phyloP scores from a whole-genome alignment of 169 alveolate species.

The Miamiensis avidus region DNA sequence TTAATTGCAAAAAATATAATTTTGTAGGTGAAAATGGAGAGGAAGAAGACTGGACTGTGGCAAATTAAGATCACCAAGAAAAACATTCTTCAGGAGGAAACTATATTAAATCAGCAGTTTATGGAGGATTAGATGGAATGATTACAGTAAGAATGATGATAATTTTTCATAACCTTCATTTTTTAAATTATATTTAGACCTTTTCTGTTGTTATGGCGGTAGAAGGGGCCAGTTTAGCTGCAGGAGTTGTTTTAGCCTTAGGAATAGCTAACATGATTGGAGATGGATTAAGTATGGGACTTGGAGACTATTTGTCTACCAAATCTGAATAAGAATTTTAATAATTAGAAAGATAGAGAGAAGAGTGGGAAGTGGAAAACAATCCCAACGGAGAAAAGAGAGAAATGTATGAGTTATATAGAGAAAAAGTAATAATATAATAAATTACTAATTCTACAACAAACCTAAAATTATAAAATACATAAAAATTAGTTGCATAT shows the following conservation, averaged over 20 bases:
- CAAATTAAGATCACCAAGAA: slow-evolving; percentile 15
- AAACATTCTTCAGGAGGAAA: slow-evolving; percentile 25
- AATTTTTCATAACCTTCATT: too few species aligned
- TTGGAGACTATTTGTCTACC: slow-evolving; percentile 44
- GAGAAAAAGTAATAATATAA: slow-evolving; percentile 1
- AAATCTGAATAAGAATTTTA: slow-evolving; percentile 38
- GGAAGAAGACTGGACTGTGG: background rate
- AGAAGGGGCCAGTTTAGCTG: slow-evolving; percentile 37
- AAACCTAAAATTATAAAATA: too few species aligned
- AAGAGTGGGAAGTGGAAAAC: slow-evolving; percentile 47
- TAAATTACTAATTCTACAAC: too few species aligned
- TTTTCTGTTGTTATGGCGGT: slow-evolving; percentile 46
- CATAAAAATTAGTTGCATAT: background rate
- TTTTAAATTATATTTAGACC: background rate
- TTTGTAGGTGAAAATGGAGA: slow-evolving; percentile 14
- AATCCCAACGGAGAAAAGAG: slow-evolving; percentile 49
- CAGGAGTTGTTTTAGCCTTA: slow-evolving; percentile 31
- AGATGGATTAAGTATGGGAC: slow-evolving; percentile 46
- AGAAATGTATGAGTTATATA: slow-evolving; percentile 43
- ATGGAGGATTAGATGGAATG: slow-evolving; percentile 52
- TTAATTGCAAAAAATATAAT: slow-evolving; percentile 2
- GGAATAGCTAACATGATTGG: slow-evolving; percentile 48
- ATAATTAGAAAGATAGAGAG: slow-evolving; percentile 40
- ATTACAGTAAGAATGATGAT: background rate
- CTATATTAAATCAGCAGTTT: slow-evolving; percentile 41